A percentile compares a stretch with the other conserved stretches of the same genome.
Evolutionary conservation across 2,329 filamentous ascomycete genomes (phyloP).

Genomic region (Pezicula neosporulosa): DNA sequence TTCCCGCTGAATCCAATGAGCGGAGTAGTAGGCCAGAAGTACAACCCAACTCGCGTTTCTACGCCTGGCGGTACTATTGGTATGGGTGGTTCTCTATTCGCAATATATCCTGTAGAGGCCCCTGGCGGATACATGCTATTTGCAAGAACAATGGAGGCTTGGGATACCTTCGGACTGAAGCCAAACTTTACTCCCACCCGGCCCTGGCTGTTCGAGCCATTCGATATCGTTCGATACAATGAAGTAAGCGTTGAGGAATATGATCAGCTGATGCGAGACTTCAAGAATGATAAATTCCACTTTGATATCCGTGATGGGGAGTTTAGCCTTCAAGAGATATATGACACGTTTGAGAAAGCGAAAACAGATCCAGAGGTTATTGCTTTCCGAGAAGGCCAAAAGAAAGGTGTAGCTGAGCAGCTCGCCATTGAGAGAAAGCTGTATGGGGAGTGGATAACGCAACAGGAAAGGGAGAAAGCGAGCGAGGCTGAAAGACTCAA

Average conservation of each 20-base stretch:
- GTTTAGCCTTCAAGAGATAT: constrained; percentile 29
- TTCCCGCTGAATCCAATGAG: constrained; percentile 25
- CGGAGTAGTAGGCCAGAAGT: constrained; percentile 26
- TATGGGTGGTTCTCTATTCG: constrained; percentile 31
- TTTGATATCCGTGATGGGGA: constrained; percentile 25
- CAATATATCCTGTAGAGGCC: constrained; percentile 33
- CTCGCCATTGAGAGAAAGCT: constrained; percentile 24
- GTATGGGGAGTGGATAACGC: constrained; percentile 27
- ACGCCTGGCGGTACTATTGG: constrained; percentile 35
- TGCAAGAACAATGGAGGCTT: constrained; percentile 30
- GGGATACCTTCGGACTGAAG: constrained; percentile 31
- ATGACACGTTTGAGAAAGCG: constrained; percentile 17
- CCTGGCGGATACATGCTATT: constrained; percentile 38
- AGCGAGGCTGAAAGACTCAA: constrained; percentile 11
- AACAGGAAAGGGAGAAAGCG: constrained; percentile 14
- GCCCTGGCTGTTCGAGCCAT: constrained; percentile 35
- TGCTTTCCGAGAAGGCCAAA: constrained; percentile 8
- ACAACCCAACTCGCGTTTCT: constrained; percentile 33
- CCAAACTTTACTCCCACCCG: constrained; percentile 25
- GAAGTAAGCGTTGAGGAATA: constrained; percentile 32
- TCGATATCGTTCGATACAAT: constrained; percentile 32
- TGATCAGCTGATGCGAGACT: constrained; percentile 23
- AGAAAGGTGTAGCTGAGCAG: constrained; percentile 15
- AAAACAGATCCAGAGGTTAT: constrained; percentile 14
- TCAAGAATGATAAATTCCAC: constrained; percentile 27